Evolutionary conservation across 352 stramenopile genomes (phyloP).

Genomic region (Blastocystis sp.): DNA sequence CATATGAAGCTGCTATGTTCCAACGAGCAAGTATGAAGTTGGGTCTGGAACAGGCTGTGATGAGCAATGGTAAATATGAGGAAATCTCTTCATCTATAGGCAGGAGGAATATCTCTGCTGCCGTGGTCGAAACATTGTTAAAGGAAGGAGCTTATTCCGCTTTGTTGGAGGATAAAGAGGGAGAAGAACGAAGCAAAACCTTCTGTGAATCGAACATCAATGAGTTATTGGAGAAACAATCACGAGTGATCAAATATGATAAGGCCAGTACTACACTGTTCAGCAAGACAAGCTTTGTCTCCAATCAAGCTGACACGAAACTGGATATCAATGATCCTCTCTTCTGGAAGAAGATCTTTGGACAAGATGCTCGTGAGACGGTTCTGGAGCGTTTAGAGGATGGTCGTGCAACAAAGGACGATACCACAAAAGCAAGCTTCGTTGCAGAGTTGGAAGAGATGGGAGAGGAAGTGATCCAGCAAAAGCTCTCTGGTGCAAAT

Average conservation of each 20-base stretch:
- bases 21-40: conserved; percentile 96
- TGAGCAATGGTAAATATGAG: conserved; percentile 85
- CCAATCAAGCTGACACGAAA: conserved; percentile 76
- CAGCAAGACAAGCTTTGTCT: conserved; percentile 70
- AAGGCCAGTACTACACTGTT: conserved; percentile 40
- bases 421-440: conserved; percentile 64
- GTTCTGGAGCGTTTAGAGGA: conserved; percentile 68
- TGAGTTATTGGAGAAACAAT: conserved; percentile 74
- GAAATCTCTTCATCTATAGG: conserved; percentile 67
- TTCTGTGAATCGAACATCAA: conserved; percentile 94
- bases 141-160: conserved; percentile 94
- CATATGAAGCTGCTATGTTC: conserved; percentile 99
- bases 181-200: conserved; percentile 87
- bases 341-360: conserved; percentile 98
- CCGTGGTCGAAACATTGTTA: conserved; percentile 92
- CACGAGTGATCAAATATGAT: conserved; percentile 62
- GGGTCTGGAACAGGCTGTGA: conserved; percentile 94
- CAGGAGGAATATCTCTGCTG: conserved; percentile 65
- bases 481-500: conserved; percentile 68
- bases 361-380: conserved; percentile 70
- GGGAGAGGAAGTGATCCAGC: conserved; percentile 68
- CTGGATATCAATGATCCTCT: conserved; percentile 96
- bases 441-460: conserved; percentile 62
- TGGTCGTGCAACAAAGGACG: conserved; percentile 50
- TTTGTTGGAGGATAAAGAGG: conserved; percentile 88